These are phyloP conservation scores for Noccaea bulbosa DNA, from an alignment of 345 rosid species.

Conservation along the genomic window DNA sequence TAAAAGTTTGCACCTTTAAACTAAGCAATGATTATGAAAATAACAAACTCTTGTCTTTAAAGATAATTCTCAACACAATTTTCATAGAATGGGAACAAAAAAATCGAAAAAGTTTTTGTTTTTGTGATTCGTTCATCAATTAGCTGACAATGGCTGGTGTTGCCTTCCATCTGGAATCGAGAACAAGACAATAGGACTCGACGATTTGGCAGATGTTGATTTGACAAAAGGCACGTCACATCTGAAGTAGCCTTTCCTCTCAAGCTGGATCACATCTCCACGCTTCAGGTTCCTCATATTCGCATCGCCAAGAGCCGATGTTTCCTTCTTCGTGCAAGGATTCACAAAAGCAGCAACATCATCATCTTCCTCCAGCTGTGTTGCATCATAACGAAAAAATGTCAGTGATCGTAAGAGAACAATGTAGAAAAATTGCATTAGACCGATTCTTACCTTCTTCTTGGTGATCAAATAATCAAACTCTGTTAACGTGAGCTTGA, in stretches of 20 bases:
- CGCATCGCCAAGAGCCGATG: slow-evolving; percentile 77
- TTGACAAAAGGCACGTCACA: slow-evolving; percentile 80
- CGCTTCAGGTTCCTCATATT: slow-evolving; percentile 76
- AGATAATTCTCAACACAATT: slow-evolving; percentile 7
- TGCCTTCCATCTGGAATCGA: slow-evolving; percentile 82
- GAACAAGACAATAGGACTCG: slow-evolving; percentile 72
- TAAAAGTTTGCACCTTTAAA: slow-evolving; percentile 14
- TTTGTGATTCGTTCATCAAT: slow-evolving; percentile 19
- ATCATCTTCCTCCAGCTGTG: slow-evolving; percentile 90
- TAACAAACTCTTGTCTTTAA: slow-evolving; percentile 16
- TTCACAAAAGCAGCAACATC: slow-evolving; percentile 65
- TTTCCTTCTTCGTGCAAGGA: slow-evolving; percentile 73
- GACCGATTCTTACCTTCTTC: slow-evolving; percentile 58
- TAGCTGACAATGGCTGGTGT: slow-evolving; percentile 28
- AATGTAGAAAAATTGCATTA: background rate
- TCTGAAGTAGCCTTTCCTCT: slow-evolving; percentile 92
- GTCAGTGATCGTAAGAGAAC: background rate
- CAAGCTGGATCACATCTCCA: slow-evolving; percentile 81
- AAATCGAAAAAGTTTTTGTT: background rate
- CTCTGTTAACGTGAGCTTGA: slow-evolving; percentile 61
- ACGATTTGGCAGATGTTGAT: slow-evolving; percentile 50
- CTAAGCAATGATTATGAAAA: background rate
- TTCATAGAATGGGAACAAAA: slow-evolving; percentile 7
- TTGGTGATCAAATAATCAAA: slow-evolving; percentile 71
- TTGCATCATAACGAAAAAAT: slow-evolving; percentile 17